These are phyloP conservation scores for Carpinus fangiana DNA, from an alignment of 306 rosid genomes.

Conservation along the genomic window DNA sequence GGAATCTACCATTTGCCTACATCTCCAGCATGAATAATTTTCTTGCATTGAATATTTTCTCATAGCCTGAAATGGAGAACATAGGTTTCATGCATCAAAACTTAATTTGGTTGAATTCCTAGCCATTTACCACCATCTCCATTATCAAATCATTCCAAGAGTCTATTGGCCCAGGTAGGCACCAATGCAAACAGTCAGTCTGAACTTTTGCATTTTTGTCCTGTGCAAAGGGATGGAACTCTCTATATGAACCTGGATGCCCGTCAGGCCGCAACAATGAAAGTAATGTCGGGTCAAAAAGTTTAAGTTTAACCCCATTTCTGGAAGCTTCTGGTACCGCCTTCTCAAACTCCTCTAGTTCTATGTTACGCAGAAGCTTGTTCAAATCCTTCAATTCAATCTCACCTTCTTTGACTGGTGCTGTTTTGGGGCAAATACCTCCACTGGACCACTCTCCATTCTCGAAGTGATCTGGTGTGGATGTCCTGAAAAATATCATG, in stretches of 20 bases:
- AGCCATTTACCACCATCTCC: conserved; percentile 70
- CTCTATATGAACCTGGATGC: conserved; percentile 90
- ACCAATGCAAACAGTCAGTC: conserved; percentile 97
- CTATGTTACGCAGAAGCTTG: conserved; percentile 55
- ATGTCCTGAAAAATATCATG: conserved; percentile 69
- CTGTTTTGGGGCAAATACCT: conserved; percentile 72
- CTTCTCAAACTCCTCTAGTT: conserved; percentile 65
- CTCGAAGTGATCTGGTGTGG: conserved; percentile 95
- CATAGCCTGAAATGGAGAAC: not conserved
- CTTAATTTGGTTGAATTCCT: conserved; percentile 21
- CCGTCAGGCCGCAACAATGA: conserved; percentile 90
- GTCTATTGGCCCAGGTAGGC: conserved; percentile 95
- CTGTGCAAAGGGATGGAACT: conserved; percentile 68
- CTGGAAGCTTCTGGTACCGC: conserved; percentile 51
- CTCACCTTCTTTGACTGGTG: conserved; percentile 81
- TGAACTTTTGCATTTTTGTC: conserved; percentile 54
- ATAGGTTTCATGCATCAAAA: conserved; percentile 9
- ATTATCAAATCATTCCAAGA: conserved; percentile 87
- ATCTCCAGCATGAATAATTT: conserved; percentile 29
- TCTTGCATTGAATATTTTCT: conserved; percentile 7
- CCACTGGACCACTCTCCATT: conserved; percentile 94
- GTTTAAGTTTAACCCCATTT: conserved; percentile 67
- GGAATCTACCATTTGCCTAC: conserved; percentile 21
- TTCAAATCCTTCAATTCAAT: conserved; percentile 57
- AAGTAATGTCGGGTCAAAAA: conserved; percentile 65